These are phyloP conservation scores for Elongisporangium undulatum DNA, from an alignment of 352 stramenopile genomes.

Conservation along the genomic window DNA sequence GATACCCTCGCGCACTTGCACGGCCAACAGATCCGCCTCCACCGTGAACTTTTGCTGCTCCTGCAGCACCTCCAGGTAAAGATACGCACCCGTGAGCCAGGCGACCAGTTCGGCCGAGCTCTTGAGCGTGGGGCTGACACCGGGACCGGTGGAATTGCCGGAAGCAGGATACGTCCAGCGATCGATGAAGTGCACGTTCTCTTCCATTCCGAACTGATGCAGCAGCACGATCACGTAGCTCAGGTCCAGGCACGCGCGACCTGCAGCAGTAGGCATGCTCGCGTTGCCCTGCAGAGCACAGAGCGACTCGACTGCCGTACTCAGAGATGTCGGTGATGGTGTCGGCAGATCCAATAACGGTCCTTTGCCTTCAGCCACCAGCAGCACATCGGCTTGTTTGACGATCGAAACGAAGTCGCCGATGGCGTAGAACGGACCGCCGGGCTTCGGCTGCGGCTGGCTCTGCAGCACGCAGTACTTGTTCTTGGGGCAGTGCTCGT, in stretches of 20 bases:
- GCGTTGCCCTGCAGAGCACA: conserved; percentile 20
- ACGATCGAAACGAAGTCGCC: conserved; percentile 24
- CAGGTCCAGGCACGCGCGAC: conserved; percentile 47
- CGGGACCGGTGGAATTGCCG: conserved; percentile 9
- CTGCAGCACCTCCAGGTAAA: conserved; percentile 61
- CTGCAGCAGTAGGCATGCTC: conserved; percentile 7
- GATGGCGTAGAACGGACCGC: conserved; percentile 44
- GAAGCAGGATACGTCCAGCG: conserved; percentile 26
- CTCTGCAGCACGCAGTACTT: conserved; percentile 50
- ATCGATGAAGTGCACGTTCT: conserved; percentile 53
- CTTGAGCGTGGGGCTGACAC: conserved; percentile 2
- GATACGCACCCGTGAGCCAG: conserved; percentile 66
- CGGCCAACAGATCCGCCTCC: conserved; percentile 56
- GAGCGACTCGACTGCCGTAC: conserved; percentile 25
- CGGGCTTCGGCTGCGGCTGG: conserved; percentile 33
- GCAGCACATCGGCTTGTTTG: conserved; percentile 22
- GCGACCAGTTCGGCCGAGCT: conserved; percentile 28
- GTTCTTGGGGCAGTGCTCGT: conserved; percentile 40
- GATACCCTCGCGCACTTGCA: conserved; percentile 61
- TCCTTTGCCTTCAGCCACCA: conserved; percentile 17
- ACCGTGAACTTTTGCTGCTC: conserved; percentile 46
- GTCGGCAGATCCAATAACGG: conserved; percentile 34
- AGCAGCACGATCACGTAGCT: conserved; percentile 64
- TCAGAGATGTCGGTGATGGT: conserved; percentile 31
- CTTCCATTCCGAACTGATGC: conserved; percentile 42